A percentile compares a stretch with the other conserved stretches of the same genome.
Evolutionary conservation across 495 filamentous ascomycete genomes (phyloP).

Genomic region (Elaphomyces granulatus): DNA sequence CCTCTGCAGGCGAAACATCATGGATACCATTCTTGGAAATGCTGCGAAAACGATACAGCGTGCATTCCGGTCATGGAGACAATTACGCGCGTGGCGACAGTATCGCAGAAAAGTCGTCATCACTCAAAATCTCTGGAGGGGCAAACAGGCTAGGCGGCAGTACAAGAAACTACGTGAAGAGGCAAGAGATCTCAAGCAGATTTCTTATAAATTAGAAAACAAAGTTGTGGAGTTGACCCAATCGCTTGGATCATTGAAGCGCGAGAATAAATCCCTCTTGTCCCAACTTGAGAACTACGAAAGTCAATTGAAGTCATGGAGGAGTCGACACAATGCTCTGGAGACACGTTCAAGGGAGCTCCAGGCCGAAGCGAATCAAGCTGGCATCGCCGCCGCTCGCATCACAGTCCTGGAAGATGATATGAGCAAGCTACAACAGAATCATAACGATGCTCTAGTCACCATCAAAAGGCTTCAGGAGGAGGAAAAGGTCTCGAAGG

Average conservation of each 20-base stretch:
- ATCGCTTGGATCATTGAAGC: conserved; percentile 76
- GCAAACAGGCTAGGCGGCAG: conserved; percentile 58
- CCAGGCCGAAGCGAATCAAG: conserved; percentile 92
- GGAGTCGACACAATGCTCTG: conserved; percentile 77
- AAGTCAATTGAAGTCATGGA: conserved; percentile 87
- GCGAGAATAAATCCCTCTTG: conserved; percentile 77
- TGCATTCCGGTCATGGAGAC: conserved; percentile 66
- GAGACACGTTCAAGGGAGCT: conserved; percentile 85
- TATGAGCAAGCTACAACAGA: conserved; percentile 79
- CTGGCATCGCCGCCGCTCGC: conserved; percentile 82
- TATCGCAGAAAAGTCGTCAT: conserved; percentile 81
- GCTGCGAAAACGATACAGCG: conserved; percentile 85
- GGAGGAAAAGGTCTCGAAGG: conserved; percentile 68
- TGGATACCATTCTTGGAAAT: conserved; percentile 87
- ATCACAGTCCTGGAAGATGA: conserved; percentile 82
- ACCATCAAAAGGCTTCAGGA: conserved; percentile 90
- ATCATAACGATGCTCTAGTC: conserved; percentile 67
- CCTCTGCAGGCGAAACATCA: conserved; percentile 71
- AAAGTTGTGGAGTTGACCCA: conserved; percentile 98
- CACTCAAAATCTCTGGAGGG: conserved; percentile 89
- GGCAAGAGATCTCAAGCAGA: conserved; percentile 94
- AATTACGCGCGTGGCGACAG: conserved; percentile 68
- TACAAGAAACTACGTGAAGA: conserved; percentile 91
- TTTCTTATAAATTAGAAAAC: conserved; percentile 97
- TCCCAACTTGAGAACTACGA: conserved; percentile 94